These are phyloP conservation scores for Elsinoe necatrix DNA, from an alignment of 2,329 filamentous ascomycete genomes.

Conservation along the genomic window DNA sequence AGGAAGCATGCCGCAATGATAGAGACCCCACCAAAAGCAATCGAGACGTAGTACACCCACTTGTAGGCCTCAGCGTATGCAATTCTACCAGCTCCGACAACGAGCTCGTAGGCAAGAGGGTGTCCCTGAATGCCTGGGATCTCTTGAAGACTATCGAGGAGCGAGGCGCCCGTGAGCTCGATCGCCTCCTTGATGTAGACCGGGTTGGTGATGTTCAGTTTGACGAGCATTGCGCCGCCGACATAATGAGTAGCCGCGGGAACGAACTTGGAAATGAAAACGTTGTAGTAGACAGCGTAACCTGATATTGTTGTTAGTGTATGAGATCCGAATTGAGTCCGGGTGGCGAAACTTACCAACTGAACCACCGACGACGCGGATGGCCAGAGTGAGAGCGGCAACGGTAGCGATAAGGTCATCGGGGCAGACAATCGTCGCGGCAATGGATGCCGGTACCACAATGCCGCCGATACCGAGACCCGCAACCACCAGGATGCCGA, in stretches of 20 bases:
- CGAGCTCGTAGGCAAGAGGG: conserved; percentile 41
- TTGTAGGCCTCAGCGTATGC: conserved; percentile 52
- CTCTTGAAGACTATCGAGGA: conserved; percentile 41
- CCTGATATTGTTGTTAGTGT: conserved; percentile 12
- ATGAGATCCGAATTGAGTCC: background rate
- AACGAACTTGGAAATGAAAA: conserved; percentile 43
- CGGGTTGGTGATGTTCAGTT: conserved; percentile 43
- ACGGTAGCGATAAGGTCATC: conserved; percentile 63
- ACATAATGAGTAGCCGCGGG: conserved; percentile 41
- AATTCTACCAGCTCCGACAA: conserved; percentile 49
- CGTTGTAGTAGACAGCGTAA: conserved; percentile 42
- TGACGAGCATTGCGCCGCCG: conserved; percentile 41
- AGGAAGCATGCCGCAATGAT: conserved; percentile 52
- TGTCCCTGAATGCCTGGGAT: conserved; percentile 48
- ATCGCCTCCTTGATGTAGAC: conserved; percentile 44
- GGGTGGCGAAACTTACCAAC: conserved; percentile 34
- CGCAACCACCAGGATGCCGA: conserved; percentile 51
- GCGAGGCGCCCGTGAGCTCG: conserved; percentile 44
- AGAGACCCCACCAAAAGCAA: conserved; percentile 51
- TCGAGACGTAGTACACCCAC: conserved; percentile 54
- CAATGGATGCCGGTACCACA: conserved; percentile 58
- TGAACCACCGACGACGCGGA: conserved; percentile 59
- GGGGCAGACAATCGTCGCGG: conserved; percentile 57
- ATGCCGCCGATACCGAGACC: conserved; percentile 60
- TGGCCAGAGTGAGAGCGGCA: conserved; percentile 58